phyloP scores from a whole-genome alignment of 192 early-diverging fungal species.

The Ramicandelaber brevisporus region DNA sequence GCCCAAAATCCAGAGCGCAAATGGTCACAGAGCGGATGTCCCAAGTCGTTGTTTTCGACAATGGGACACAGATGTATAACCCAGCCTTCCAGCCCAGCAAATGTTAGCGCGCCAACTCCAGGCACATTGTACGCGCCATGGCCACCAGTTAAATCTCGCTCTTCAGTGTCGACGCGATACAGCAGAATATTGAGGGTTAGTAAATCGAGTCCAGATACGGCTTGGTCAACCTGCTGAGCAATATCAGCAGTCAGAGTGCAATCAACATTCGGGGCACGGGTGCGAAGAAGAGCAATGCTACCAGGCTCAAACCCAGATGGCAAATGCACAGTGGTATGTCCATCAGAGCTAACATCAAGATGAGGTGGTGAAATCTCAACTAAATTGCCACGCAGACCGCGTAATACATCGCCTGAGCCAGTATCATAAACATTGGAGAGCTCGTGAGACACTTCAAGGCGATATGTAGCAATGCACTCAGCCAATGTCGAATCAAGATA shows the following conservation, averaged over 20 bases:
- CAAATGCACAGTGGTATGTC: conserved; percentile 28
- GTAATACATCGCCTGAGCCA: conserved; percentile 11
- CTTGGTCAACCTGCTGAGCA: conserved; percentile 29
- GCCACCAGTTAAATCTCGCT: conserved; percentile 43
- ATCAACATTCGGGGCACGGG: conserved; percentile 21
- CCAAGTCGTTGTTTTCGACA: conserved; percentile 67
- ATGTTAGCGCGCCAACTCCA: conserved; percentile 50
- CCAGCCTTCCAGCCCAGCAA: conserved; percentile 86
- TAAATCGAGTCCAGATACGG: conserved; percentile 26
- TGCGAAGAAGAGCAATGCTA: conserved; percentile 44
- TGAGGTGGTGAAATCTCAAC: conserved; percentile 13
- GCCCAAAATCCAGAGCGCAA: conserved; percentile 81
- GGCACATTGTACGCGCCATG: conserved; percentile 77
- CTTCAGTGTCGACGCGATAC: conserved; percentile 71
- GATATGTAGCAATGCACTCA: conserved; percentile 24
- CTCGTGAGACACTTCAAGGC: conserved; percentile 19
- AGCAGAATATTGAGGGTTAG: conserved; percentile 67
- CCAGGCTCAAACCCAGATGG: conserved; percentile 60
- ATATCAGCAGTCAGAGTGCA: conserved; percentile 29
- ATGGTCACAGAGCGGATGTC: conserved; percentile 76
- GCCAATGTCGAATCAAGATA: conserved; percentile 27
- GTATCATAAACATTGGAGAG: conserved; percentile 2
- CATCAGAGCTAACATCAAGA: conserved; percentile 6
- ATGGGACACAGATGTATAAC: conserved; percentile 55
- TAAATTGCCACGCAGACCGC: conserved; percentile 18